Percentiles rank a stretch among this genome's conserved stretches.
phyloP scores from a whole-genome alignment of 257 asterid genomes.

The Solanum gracilifrons region DNA sequence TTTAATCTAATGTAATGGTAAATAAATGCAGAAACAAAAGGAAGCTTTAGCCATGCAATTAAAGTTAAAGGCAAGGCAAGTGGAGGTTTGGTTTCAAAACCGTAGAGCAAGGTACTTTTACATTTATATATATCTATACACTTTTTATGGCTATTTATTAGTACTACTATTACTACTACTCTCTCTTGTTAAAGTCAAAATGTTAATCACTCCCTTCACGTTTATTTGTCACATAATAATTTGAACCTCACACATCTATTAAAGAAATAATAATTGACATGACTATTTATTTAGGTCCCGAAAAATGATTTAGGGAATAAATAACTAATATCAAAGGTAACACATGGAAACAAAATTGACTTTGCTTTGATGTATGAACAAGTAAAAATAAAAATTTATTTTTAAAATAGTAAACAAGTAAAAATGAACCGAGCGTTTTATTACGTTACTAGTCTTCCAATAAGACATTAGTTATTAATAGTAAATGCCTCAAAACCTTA shows the following conservation, averaged over 20 bases:
- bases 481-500: not conserved
- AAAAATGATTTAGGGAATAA: no score
- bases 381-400: no score
- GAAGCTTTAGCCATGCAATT: constrained; percentile 54
- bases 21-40: constrained; percentile 53
- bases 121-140: not conserved
- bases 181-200: not conserved
- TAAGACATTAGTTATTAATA: not conserved
- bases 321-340: no score
- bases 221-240: no score
- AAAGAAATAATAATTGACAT: no score
- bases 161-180: not conserved
- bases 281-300: not conserved
- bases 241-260: no score
- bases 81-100: constrained; percentile 94
- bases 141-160: not conserved
- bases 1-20: no score
- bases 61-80: constrained; percentile 65
- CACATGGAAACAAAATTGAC: not conserved
- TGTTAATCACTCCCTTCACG: not conserved
- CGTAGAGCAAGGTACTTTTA: constrained; percentile 72
- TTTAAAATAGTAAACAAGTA: no score
- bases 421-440: not conserved
- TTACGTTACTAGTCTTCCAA: not conserved
- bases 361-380: no score